phyloP scores from a whole-genome alignment of 371 early-diverging fungal species.

The Umbelopsis sp. region DNA sequence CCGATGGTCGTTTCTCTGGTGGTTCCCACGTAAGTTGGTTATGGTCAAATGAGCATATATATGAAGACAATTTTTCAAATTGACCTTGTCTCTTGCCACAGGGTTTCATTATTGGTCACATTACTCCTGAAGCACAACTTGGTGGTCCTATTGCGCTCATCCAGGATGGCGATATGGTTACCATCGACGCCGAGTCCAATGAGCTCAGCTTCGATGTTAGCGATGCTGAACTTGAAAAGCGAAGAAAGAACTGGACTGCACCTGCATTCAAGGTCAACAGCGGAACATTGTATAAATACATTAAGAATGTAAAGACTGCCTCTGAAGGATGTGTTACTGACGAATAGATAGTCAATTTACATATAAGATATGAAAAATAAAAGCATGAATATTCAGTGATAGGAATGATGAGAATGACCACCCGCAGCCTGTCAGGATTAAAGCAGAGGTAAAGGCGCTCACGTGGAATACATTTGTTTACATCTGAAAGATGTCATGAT shows the following conservation, averaged over 20 bases:
- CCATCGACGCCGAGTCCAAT: constrained; percentile 83
- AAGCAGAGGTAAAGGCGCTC: too few species aligned
- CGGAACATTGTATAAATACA: constrained; percentile 90
- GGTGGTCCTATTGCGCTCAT: constrained; percentile 96
- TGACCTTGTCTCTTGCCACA: constrained; percentile 23
- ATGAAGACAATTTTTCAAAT: not conserved
- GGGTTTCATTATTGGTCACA: constrained; percentile 98
- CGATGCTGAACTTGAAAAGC: constrained; percentile 75
- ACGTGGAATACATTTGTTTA: too few species aligned
- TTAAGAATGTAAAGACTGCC: constrained; percentile 84
- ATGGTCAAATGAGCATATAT: not conserved
- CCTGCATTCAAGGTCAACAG: constrained; percentile 85
- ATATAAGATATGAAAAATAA: not conserved
- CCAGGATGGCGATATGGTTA: constrained; percentile 83
- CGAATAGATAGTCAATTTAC: constrained; percentile 36
- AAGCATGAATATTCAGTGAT: not conserved
- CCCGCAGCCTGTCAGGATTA: too few species aligned
- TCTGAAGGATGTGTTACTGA: constrained; percentile 88
- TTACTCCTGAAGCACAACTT: constrained; percentile 95
- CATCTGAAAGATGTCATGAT: too few species aligned
- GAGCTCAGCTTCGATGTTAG: constrained; percentile 75
- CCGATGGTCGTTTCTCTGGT: constrained; percentile 98
- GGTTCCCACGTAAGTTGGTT: constrained; percentile 83
- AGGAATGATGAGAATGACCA: too few species aligned
- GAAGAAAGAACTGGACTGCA: constrained; percentile 72